These are phyloP conservation scores for Gentiana macrophylla DNA, from an alignment of 257 asterid species.

Conservation along the genomic window DNA sequence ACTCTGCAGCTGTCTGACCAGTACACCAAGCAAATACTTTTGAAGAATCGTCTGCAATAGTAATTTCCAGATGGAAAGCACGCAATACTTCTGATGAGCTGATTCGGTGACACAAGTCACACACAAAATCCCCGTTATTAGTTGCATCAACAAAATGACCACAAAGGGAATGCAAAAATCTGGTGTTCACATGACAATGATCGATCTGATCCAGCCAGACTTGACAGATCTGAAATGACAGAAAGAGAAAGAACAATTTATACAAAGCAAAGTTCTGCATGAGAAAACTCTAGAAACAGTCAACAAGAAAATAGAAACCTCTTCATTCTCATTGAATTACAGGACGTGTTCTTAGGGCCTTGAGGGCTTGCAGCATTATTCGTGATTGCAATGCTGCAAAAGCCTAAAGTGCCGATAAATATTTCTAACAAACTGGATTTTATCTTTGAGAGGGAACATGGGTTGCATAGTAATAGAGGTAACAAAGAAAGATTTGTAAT, in stretches of 20 bases:
- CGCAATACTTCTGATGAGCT: constrained; percentile 47
- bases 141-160: constrained; percentile 45
- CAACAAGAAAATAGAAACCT: no score
- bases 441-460: no score
- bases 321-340: no score
- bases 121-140: constrained; percentile 31
- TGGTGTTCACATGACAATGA: constrained; percentile 54
- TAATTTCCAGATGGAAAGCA: constrained; percentile 48
- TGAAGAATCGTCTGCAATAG: constrained; percentile 58
- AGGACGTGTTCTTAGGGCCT: no score
- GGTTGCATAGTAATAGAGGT: neutral
- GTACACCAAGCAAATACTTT: constrained; percentile 71
- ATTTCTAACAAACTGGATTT: no score
- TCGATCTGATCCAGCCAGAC: constrained; percentile 80
- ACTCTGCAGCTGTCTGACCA: constrained; percentile 84
- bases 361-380: no score
- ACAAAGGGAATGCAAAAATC: constrained; percentile 55
- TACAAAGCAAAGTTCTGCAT: no score
- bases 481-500: neutral
- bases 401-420: no score
- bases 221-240: constrained; percentile 52
- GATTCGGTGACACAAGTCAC: constrained; percentile 52
- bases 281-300: no score
- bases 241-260: neutral
- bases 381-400: no score